Evolutionary conservation across 2,329 filamentous ascomycete species (phyloP).

Genomic region (Colletotrichum gloeosporioides): DNA sequence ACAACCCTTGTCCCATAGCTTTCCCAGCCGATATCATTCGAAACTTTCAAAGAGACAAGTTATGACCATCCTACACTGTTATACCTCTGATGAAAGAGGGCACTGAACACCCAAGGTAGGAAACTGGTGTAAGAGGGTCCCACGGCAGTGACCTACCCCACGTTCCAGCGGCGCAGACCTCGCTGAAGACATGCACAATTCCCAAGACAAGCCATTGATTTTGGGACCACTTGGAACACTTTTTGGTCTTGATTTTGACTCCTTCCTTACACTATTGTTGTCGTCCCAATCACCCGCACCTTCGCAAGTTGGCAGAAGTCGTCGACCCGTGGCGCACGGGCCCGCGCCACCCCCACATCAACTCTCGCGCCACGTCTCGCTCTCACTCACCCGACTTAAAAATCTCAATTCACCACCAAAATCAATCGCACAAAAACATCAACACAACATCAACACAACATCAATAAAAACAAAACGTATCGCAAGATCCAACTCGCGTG

Average conservation of each 20-base stretch:
- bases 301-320: background rate
- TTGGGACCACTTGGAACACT: background rate
- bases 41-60: background rate
- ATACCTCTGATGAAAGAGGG: background rate
- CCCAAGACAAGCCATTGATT: background rate
- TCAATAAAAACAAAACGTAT: background rate
- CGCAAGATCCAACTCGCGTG: rapidly evolving
- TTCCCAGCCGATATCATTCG: rapidly evolving
- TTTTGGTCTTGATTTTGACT: background rate
- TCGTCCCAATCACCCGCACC: background rate
- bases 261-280: background rate
- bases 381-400: background rate
- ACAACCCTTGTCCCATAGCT: background rate
- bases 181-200: background rate
- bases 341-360: background rate
- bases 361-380: background rate
- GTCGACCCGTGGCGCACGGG: background rate
- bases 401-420: background rate
- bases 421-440: background rate
- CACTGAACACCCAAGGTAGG: background rate
- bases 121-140: background rate
- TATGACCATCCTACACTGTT: background rate
- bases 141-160: background rate
- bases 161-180: rapidly evolving
- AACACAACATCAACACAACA: background rate